Evolutionary conservation across 495 filamentous ascomycete species (phyloP), one percentile per base, ranked within the genome.

Genomic region (Neurospora pannonica): DNA sequence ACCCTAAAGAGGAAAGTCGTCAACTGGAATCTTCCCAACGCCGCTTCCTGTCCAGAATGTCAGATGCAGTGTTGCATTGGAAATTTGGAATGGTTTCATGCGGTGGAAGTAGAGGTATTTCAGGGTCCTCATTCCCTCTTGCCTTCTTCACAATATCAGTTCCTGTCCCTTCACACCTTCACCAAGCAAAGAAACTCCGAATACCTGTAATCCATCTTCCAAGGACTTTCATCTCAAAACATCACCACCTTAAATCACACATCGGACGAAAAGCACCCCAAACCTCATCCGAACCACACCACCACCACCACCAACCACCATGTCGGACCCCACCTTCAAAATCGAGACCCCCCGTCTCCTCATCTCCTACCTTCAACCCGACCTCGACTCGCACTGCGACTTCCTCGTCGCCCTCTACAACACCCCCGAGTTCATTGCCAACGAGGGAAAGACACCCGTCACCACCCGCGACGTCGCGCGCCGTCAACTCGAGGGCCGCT

Each of bases 361-460:
- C 62, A 79, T 85, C 62, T 78, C 71, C 46, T 78, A 80, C 71
- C 79, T 84, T 42, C 42, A 78, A 21, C 80, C 81, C 4, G 43
- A 37, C 24, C 73, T 77, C 67, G 73, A 77, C 71, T 37, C 43
- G 3, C 84, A 85, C 76, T 79, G 79, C 74, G 74, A 78, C 69
- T 85, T 85, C 67, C 73, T 84, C 9, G 77, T 80, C 36, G 70
- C 74, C 31, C 74, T 85, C 11, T 85, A 81, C 77, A 84, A 78
- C 62, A 79, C 77, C n/a, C 81, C 82, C 28, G 77, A 82, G 13
- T 78, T 80, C 40, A 78, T 80, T 67, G 71, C 71, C 11, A 75
- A 71, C 13, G 74, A 72, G 28, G 80, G 83, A n/a, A 67, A 71
- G 9, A 77, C 75, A 2, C 48, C 71, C 31, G 77, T 83, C 34